phyloP scores from a whole-genome alignment of 306 rosid genomes.

The Cotoneaster glaucophyllus region DNA sequence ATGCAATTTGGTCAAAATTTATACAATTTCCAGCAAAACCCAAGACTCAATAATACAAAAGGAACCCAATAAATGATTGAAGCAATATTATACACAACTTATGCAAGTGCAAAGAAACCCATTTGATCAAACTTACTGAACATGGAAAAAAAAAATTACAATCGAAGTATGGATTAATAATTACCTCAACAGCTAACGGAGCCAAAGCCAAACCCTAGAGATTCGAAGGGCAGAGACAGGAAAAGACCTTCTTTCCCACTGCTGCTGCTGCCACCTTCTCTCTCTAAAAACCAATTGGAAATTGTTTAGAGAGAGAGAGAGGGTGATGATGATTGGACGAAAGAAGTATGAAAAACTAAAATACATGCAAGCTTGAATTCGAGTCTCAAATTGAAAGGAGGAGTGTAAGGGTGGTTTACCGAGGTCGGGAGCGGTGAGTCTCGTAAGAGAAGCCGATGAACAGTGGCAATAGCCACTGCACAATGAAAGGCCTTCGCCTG shows the following conservation, averaged over 20 bases:
- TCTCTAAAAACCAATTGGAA: constrained; percentile 19
- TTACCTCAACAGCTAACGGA: not conserved
- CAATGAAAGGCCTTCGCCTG: no score
- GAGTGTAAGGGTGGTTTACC: no score
- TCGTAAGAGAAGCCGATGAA: no score
- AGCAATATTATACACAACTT: no score
- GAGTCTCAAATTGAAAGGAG: no score
- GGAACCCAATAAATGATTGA: not conserved
- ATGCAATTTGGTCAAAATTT: not conserved
- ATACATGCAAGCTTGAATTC: not conserved
- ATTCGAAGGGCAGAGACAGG: not conserved
- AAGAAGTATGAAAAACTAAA: constrained; percentile 19
- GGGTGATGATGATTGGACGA: constrained; percentile 49
- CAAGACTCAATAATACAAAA: not conserved
- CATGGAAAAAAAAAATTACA: not conserved
- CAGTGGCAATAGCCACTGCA: no score
- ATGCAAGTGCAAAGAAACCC: not conserved
- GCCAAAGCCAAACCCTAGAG: constrained; percentile 1
- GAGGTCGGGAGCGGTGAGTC: no score
- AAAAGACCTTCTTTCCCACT: not conserved
- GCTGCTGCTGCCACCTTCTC: constrained; percentile 14
- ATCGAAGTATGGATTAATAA: not conserved
- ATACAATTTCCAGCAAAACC: not conserved
- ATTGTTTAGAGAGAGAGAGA: constrained; percentile 13
- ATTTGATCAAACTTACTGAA: constrained; percentile 1